phyloP scores from a whole-genome alignment of 1,284 basidiomycete species.

The Puccinia novopanici region DNA sequence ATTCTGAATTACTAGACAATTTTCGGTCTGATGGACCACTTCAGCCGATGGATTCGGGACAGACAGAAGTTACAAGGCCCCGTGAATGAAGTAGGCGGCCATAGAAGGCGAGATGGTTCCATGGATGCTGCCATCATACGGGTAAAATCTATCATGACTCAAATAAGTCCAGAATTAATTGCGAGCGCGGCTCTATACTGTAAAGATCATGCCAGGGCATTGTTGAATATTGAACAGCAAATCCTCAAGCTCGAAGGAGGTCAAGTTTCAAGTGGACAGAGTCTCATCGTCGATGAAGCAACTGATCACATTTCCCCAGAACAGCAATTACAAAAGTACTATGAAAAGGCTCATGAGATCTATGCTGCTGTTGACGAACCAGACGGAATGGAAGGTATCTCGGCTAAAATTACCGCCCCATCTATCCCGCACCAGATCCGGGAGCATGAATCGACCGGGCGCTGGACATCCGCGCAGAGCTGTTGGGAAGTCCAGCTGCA shows the following conservation, averaged over 20 bases:
- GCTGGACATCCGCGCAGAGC: slow-evolving; percentile 97
- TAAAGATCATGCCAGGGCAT: slow-evolving; percentile 86
- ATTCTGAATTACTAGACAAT: slow-evolving; percentile 68
- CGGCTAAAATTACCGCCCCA: slow-evolving; percentile 82
- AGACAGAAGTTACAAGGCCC: slow-evolving; percentile 61
- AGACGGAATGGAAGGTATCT: slow-evolving; percentile 98
- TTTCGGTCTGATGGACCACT: slow-evolving; percentile 91
- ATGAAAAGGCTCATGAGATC: slow-evolving; percentile 90
- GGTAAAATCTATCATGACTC: slow-evolving; percentile 77
- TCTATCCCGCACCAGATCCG: slow-evolving; percentile 95
- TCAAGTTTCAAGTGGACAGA: slow-evolving; percentile 53
- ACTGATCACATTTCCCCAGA: slow-evolving; percentile 62
- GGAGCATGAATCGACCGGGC: slow-evolving; percentile 94
- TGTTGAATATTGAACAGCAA: slow-evolving; percentile 91
- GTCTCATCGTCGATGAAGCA: slow-evolving; percentile 60
- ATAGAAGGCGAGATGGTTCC: slow-evolving; percentile 63
- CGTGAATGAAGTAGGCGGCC: slow-evolving; percentile 2
- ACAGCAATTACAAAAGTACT: slow-evolving; percentile 71
- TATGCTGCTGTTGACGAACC: slow-evolving; percentile 96
- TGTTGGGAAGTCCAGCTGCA: slow-evolving; percentile 99
- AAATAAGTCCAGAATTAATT: slow-evolving; percentile 83
- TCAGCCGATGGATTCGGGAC: slow-evolving; percentile 80
- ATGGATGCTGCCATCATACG: slow-evolving; percentile 58
- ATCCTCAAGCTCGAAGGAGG: slow-evolving; percentile 62
- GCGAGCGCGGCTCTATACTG: slow-evolving; percentile 91